phyloP scores from a whole-genome alignment of 1,139 yeast species.

The Suhomyces bokatorum region DNA sequence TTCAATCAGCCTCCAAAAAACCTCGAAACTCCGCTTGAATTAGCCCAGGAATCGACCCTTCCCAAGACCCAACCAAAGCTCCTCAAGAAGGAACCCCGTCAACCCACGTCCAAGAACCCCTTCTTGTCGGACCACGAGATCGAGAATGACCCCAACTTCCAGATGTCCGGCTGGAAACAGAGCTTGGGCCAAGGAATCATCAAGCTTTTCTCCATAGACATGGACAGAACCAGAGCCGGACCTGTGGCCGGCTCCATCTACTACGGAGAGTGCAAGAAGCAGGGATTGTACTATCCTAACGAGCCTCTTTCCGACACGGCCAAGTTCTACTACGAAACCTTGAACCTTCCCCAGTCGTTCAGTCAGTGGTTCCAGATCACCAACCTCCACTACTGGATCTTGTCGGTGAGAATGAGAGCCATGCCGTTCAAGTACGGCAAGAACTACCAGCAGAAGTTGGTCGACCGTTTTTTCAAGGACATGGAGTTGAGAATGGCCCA shows the following conservation, averaged over 20 bases:
- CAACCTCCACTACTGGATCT: constrained; percentile 87
- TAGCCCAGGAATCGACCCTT: constrained; percentile 51
- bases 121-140: constrained; percentile 55
- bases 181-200: constrained; percentile 72
- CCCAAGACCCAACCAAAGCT: constrained; percentile 47
- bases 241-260: constrained; percentile 90
- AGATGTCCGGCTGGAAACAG: constrained; percentile 69
- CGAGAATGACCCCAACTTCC: constrained; percentile 55
- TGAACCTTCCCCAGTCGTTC: constrained; percentile 81
- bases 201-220: constrained; percentile 69
- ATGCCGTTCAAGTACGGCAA: constrained; percentile 88
- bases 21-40: constrained; percentile 39
- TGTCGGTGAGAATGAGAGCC: constrained; percentile 92
- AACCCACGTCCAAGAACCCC: constrained; percentile 46
- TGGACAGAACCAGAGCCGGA: constrained; percentile 91
- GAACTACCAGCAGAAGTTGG: constrained; percentile 87
- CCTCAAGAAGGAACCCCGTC: constrained; percentile 39
- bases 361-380: constrained; percentile 96
- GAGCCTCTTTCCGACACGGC: constrained; percentile 69
- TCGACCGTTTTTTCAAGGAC: constrained; percentile 86
- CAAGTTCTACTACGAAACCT: constrained; percentile 71
- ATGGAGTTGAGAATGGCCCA: constrained; percentile 82
- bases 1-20: constrained; percentile 24
- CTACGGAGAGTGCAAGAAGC: constrained; percentile 83
- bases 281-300: constrained; percentile 72